Base-by-base conservation (phyloP, 2,329 filamentous ascomycete genomes). In the Arthrobotrys megalospora region DNA sequence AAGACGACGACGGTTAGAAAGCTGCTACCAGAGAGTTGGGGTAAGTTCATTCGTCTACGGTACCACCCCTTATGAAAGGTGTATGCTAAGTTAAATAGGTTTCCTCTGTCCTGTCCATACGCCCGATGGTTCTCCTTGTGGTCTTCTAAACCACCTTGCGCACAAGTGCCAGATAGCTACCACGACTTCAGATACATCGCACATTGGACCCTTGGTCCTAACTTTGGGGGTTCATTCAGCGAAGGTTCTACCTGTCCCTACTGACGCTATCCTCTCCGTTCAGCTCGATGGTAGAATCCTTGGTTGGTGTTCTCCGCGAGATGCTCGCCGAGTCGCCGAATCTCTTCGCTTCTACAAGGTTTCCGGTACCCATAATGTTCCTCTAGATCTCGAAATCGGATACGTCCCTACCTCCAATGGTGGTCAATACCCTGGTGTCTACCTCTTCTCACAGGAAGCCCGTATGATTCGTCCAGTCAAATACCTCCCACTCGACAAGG, bases 1-100 rank as follows among this genome's bases (percentile, higher is more conserved):
- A 98, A 97, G 86, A 99, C 96, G 0, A 99, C 96, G 0, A 96
- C 96, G 0, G 96, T 99, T 63, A 90, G 96, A 86, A 99, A 98
- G 85, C 87, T 99, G 81, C 86, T 98, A 19, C 96, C 96, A 1
- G 96, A 99, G 84, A 97, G 94, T 81, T 99, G 96, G 96, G 96
- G 81, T 82, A 69, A 50, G 81, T 75, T 70, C 10, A 7, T 28
- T 43, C 34, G n/a, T 36, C 19, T 7, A 14, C 3, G 3, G 14
- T 12, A 24, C n/a, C 1, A 11, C 28, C 2, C 8, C 19, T n/a
- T 60, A 6, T 5, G 16, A 41, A 34, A 14, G 2, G 0, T 28
- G 3, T 24, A 19, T 34, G 28, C 52, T 63, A 58, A 78, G 41
- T 21, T 12, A 48, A 38, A 62, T 60, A 82, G 81, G 96, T 6